Evolutionary conservation across 2,329 filamentous ascomycete genomes (phyloP).

Genomic region (Thermothelomyces thermophilus): DNA sequence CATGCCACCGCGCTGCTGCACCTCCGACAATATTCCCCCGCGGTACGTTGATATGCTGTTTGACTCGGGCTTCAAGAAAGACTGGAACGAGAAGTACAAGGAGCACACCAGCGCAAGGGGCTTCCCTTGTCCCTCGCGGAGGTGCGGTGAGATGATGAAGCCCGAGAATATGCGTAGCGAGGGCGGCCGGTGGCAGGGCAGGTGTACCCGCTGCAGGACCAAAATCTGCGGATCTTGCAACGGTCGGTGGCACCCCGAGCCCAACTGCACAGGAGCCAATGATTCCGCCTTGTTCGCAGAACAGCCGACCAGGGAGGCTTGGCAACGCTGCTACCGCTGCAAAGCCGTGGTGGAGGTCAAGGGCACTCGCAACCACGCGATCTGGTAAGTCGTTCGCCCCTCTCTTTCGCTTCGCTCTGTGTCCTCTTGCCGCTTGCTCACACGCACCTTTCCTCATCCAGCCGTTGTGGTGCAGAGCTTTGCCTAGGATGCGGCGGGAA

Average conservation of each 20-base stretch:
- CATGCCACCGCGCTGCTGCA: conserved; percentile 83
- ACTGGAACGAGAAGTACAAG: conserved; percentile 74
- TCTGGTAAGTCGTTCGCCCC: conserved; percentile 53
- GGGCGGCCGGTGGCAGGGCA: conserved; percentile 57
- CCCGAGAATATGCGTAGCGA: conserved; percentile 58
- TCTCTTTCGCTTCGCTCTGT: background rate
- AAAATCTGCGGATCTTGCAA: conserved; percentile 71
- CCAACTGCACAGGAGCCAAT: conserved; percentile 66
- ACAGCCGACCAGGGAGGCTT: conserved; percentile 60
- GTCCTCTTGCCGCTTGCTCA: background rate
- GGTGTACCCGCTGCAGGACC: conserved; percentile 63
- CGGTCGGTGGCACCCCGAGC: conserved; percentile 62
- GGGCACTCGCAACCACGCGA: conserved; percentile 85
- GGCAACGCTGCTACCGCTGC: conserved; percentile 72
- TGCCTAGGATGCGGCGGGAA: conserved; percentile 78
- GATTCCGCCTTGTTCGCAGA: conserved; percentile 57
- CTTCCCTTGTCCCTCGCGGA: conserved; percentile 66
- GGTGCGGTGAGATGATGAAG: conserved; percentile 75
- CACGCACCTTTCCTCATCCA: conserved; percentile 20
- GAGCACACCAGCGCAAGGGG: conserved; percentile 69
- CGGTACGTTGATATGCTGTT: conserved; percentile 73
- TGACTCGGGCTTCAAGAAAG: conserved; percentile 64
- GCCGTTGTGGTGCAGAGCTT: conserved; percentile 74
- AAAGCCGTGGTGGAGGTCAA: conserved; percentile 67
- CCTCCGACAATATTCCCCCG: conserved; percentile 62